phyloP scores from a whole-genome alignment of 164 flowering plant species.

The Tetracentron sinense region DNA sequence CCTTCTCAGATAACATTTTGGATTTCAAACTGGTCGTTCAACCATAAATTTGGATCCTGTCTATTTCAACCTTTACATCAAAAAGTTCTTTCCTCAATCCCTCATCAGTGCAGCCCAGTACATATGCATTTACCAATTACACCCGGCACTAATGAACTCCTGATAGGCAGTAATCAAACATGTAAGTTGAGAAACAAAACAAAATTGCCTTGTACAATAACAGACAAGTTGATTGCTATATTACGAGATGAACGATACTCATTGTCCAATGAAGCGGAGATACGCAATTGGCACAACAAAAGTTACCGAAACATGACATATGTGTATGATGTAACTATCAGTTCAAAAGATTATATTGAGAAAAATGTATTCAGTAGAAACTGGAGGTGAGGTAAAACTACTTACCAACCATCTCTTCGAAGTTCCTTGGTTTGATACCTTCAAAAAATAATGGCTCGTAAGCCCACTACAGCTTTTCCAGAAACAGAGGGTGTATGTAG shows the following conservation, averaged over 20 bases:
- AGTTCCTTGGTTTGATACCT: conserved; percentile 23
- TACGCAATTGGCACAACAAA: conserved; percentile 45
- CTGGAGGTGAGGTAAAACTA: background rate
- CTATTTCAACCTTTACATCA: conserved; percentile 70
- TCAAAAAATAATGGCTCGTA: conserved; percentile 15
- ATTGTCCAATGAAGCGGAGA: conserved; percentile 56
- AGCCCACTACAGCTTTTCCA: conserved; percentile 24
- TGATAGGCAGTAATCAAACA: conserved; percentile 19
- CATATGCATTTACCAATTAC: conserved; percentile 96
- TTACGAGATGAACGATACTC: conserved; percentile 94
- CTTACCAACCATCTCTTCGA: conserved; percentile 61
- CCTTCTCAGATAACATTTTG: conserved; percentile 71
- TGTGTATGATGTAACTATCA: too few species aligned
- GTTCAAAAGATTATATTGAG: too few species aligned
- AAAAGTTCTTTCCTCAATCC: conserved; percentile 77
- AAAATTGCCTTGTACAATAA: conserved; percentile 4
- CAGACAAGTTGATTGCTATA: conserved; percentile 73
- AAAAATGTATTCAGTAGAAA: too few species aligned
- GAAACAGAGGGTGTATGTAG: conserved; percentile 22
- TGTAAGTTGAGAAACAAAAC: background rate
- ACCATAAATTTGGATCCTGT: conserved; percentile 56
- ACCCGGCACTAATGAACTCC: conserved; percentile 93
- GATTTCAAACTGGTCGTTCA: conserved; percentile 76
- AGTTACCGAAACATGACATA: background rate
- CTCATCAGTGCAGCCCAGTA: conserved; percentile 90